phyloP scores from a whole-genome alignment of 1,284 basidiomycete species.

The Cutaneotrichosporon sp. region DNA sequence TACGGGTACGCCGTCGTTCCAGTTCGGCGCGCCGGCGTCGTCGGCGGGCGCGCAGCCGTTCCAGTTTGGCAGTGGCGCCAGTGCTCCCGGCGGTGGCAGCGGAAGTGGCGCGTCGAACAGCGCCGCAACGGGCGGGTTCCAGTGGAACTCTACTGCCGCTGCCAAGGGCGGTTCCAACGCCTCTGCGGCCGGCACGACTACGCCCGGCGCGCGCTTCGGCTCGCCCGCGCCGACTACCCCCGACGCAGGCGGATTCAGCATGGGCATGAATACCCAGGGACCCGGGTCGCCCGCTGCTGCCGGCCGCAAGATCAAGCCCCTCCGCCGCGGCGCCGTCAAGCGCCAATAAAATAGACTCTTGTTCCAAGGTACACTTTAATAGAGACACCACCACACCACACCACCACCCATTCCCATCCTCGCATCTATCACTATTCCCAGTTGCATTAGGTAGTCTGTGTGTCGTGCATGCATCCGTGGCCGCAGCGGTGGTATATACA shows the following conservation, averaged over 20 bases:
- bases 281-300: slow-evolving; percentile 23
- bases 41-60: not conserved
- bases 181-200: slow-evolving; percentile 7
- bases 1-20: slow-evolving; percentile 6
- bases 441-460: not conserved
- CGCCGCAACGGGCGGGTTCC: not conserved
- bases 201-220: slow-evolving; percentile 10
- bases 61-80: not conserved
- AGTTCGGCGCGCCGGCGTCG: slow-evolving; percentile 11
- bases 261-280: slow-evolving; percentile 8
- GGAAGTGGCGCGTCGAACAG: not conserved
- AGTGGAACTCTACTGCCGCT: not conserved
- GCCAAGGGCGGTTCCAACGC: no score
- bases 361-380: no score
- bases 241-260: slow-evolving; percentile 8
- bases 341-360: slow-evolving; percentile 3
- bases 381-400: no score
- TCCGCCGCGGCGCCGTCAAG: slow-evolving; percentile 20
- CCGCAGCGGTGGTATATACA: not conserved
- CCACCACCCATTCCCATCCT: no score
- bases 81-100: not conserved
- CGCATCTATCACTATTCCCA: no score
- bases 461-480: not conserved
- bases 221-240: slow-evolving; percentile 1
- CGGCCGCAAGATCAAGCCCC: slow-evolving; percentile 29